A percentile compares a stretch with the other conserved stretches of the same genome.
These are phyloP conservation scores for Vararia minispora DNA, from an alignment of 768 basidiomycete species.

Conservation along the genomic window DNA sequence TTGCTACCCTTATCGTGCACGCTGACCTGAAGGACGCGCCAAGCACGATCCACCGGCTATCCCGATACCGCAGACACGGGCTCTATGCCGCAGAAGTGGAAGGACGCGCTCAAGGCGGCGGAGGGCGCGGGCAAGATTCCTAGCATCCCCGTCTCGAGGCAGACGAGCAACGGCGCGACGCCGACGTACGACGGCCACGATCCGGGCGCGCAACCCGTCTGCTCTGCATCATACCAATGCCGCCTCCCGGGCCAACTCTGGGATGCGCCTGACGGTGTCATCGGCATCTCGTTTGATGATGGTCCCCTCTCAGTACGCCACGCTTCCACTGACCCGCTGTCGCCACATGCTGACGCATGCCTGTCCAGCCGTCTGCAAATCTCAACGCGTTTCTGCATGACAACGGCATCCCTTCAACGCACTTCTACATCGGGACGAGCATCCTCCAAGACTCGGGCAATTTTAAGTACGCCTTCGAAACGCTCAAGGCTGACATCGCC, in stretches of 20 bases:
- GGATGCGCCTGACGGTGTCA: conserved; percentile 62
- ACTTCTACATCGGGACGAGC: conserved; percentile 83
- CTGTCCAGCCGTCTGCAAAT: conserved; percentile 20
- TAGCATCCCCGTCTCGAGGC: conserved; percentile 40
- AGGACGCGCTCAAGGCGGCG: conserved; percentile 58
- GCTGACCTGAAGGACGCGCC: no score
- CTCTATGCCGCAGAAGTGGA: conserved; percentile 57
- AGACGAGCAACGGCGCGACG: conserved; percentile 21
- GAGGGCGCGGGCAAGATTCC: conserved; percentile 65
- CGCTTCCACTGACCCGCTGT: no score
- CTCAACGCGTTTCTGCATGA: conserved; percentile 57
- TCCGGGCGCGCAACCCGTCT: conserved; percentile 42
- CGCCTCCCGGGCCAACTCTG: conserved; percentile 48
- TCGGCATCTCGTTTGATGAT: conserved; percentile 70
- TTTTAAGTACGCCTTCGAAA: conserved; percentile 42
- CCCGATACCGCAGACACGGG: conserved; percentile 44
- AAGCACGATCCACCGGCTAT: conserved; percentile 46
- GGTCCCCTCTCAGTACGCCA: conserved; percentile 57
- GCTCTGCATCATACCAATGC: conserved; percentile 61
- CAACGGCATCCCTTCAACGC: conserved; percentile 63
- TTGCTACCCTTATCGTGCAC: conserved; percentile 22
- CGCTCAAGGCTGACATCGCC: conserved; percentile 26
- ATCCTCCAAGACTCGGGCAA: conserved; percentile 45
- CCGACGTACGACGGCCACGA: conserved; percentile 28
- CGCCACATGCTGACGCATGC: no score